Evolutionary conservation across 1,284 basidiomycete genomes (phyloP).

Genomic region (Tilletia setariae): DNA sequence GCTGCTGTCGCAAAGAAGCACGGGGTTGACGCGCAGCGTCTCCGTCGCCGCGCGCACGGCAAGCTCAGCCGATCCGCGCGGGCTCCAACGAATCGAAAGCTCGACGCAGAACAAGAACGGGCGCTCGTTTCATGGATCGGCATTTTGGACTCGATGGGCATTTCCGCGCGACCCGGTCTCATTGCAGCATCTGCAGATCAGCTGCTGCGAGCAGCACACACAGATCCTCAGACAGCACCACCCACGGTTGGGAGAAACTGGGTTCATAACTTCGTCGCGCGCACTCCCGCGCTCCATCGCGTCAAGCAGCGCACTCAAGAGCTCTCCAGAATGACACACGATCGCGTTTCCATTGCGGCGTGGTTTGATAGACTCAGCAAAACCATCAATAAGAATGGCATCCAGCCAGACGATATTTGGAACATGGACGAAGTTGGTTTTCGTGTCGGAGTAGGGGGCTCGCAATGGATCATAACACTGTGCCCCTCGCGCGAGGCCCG

Average conservation of each 20-base stretch:
- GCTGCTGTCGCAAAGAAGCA: neutral
- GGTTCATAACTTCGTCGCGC: neutral
- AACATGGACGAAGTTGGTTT: neutral
- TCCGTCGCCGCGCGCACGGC: neutral
- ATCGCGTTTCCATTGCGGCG: neutral
- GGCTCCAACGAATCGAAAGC: neutral
- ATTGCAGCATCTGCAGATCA: neutral
- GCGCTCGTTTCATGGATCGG: neutral
- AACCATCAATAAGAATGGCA: neutral
- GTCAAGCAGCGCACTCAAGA: constrained; percentile 2
- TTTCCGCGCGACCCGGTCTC: neutral
- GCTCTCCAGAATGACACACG: neutral
- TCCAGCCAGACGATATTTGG: neutral
- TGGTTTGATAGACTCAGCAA: neutral
- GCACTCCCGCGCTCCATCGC: neutral
- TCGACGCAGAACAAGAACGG: neutral
- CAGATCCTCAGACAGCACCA: neutral
- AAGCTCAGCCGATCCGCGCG: neutral
- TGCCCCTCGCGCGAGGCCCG: neutral
- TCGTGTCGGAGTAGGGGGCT: neutral
- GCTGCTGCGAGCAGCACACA: neutral
- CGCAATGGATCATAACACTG: neutral
- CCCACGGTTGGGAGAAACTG: neutral
- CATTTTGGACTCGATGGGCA: neutral
- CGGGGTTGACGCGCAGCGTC: neutral